A percentile compares a stretch with the other conserved stretches of the same genome.
These are phyloP conservation scores for Gnomoniopsis sp. DNA, from an alignment of 2,329 filamentous ascomycete species.

Conservation along the genomic window DNA sequence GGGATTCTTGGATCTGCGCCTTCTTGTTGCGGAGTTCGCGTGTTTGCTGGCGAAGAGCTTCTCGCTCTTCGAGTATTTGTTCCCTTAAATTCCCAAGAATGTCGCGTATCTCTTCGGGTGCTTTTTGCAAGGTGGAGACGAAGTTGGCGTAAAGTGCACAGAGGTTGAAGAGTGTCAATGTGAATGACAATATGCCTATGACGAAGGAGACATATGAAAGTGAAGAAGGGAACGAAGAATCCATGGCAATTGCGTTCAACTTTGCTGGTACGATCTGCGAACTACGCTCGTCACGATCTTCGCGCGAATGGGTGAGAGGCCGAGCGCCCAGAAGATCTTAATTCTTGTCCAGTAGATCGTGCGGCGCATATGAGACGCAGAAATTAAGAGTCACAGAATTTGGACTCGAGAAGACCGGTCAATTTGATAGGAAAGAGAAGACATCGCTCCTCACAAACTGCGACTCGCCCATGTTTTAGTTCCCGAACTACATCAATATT, in stretches of 20 bases:
- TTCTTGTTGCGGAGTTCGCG: constrained; percentile 16
- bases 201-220: constrained; percentile 15
- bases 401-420: neutral
- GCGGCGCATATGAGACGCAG: too few relatives aligned
- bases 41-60: constrained; percentile 20
- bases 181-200: constrained; percentile 14
- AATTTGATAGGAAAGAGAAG: neutral
- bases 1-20: neutral
- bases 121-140: constrained; percentile 17
- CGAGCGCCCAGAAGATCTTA: too few relatives aligned
- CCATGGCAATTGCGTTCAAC: neutral
- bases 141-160: constrained; percentile 20
- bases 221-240: neutral
- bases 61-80: constrained; percentile 20
- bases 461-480: neutral
- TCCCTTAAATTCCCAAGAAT: constrained; percentile 18
- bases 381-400: neutral
- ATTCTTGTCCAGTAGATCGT: too few relatives aligned
- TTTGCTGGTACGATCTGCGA: neutral
- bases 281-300: neutral
- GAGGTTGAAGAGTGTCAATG: constrained; percentile 19
- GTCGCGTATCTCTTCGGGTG: constrained; percentile 19
- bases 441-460: neutral
- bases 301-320: too few relatives aligned
- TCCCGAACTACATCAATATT: neutral